These are phyloP conservation scores for Phanerochaete carnosa DNA, from an alignment of 768 basidiomycete genomes.

Conservation along the genomic window DNA sequence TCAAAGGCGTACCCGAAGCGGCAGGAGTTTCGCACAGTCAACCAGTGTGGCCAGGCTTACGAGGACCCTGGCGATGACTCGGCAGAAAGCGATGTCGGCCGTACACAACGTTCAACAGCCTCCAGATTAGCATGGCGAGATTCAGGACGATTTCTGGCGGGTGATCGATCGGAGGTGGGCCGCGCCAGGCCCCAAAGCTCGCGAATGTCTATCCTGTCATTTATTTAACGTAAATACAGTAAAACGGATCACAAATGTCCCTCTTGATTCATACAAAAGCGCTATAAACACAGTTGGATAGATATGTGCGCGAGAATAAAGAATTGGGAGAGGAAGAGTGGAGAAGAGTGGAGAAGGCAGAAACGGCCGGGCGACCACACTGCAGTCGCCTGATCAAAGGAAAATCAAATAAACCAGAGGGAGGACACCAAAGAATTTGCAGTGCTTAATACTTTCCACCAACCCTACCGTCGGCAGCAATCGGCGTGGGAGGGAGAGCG, in stretches of 20 bases:
- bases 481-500: constrained; percentile 36
- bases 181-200: neutral
- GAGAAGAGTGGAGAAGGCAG: neutral
- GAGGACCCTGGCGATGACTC: neutral
- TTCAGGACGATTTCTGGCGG: neutral
- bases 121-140: neutral
- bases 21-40: neutral
- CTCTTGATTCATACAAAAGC: constrained; percentile 1
- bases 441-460: constrained; percentile 9
- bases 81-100: neutral
- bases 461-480: constrained; percentile 40
- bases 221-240: neutral
- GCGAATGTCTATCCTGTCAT: constrained; percentile 1
- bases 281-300: constrained; percentile 5
- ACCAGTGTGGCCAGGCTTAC: neutral
- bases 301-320: neutral
- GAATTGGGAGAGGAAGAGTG: neutral
- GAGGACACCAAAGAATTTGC: neutral
- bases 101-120: neutral
- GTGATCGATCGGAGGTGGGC: neutral
- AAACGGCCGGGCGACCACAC: neutral
- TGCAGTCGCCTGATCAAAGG: neutral
- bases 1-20: neutral
- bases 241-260: neutral
- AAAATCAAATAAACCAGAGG: neutral